Evolutionary conservation across 2,329 filamentous ascomycete genomes (phyloP), one percentile per base, ranked within the genome.

Genomic region (Teratosphaeria nubilosa): DNA sequence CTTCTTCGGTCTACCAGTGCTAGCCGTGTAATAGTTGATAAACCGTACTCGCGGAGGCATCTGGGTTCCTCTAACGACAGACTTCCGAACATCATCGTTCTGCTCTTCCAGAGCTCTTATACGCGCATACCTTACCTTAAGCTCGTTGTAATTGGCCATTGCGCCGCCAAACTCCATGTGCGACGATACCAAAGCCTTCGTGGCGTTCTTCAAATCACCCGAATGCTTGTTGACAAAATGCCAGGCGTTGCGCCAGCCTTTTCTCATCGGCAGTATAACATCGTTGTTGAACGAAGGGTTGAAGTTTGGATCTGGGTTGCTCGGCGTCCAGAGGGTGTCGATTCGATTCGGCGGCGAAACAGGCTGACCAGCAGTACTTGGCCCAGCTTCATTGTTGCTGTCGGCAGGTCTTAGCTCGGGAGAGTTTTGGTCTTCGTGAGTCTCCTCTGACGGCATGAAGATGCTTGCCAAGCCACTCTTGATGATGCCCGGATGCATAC

Each of bases 21-120:
- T 91, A n/a, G 88, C 82, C 1, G 91, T 95, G 69, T 92, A 96
- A 70, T 95, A 96, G 69, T 96, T 96, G 58, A 90, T 79, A 66
- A 96, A 96, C 16, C 90, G 81, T 11, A 94, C 82, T 56, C 86
- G 78, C 2, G 77, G 75, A 1, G 75, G 75, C 56, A 59, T 54
- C 13, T 58, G 57, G 16, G 57, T 60, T 14, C 57, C 60, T 31
- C 63, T 58, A 1, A 68, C 72, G 51, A 64, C 69, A 50, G 77
- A 75, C 24, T 62, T 61, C 20, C 71, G 65, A 7, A 69, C 62
- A 10, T 57, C 57, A 14, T 86, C 83, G 58, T 88, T 81, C 4
- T 85, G 76, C 67, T 88, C 85, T 69, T 95, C 90, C 10, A 95
- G 75, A 1, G 80, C 82, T 56, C 88, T 81, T 27, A 96, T 75